Percentiles rank a stretch among this genome's conserved stretches.
These are phyloP conservation scores for Alternaria infectoria DNA, from an alignment of 2,329 filamentous ascomycete species.

Conservation along the genomic window DNA sequence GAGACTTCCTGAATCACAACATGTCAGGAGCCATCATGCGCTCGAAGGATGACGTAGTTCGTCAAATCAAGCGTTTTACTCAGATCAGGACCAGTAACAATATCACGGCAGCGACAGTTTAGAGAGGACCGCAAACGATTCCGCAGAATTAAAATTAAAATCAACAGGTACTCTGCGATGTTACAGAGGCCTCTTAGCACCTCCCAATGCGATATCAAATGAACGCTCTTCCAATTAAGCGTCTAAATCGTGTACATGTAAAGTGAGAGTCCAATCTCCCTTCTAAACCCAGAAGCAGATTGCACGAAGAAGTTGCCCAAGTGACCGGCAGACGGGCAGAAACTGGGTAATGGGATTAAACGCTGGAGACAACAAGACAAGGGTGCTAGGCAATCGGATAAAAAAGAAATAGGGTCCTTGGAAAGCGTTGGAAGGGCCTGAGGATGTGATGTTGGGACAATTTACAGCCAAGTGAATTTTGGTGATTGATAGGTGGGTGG, in stretches of 20 bases:
- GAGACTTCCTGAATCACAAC: not conserved
- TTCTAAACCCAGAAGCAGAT: conserved; percentile 6
- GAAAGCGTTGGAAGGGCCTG: conserved; percentile 1
- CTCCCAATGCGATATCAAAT: conserved; percentile 4
- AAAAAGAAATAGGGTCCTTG: conserved; percentile 13
- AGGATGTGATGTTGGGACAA: conserved; percentile 16
- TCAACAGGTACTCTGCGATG: conserved; percentile 1
- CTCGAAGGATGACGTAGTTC: not conserved
- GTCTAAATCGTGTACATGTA: conserved; percentile 9
- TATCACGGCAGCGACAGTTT: not conserved
- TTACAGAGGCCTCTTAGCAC: not conserved
- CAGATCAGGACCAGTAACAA: not conserved
- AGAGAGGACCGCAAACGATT: not conserved
- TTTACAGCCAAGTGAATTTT: conserved; percentile 27
- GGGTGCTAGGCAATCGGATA: conserved; percentile 8
- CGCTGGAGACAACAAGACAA: conserved; percentile 8
- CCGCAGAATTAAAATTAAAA: conserved; percentile 14
- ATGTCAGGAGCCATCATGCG: not conserved
- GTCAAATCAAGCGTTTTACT: not conserved
- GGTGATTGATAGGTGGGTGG: not conserved
- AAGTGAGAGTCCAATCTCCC: not conserved
- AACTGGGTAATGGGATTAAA: conserved; percentile 10
- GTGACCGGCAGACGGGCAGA: conserved; percentile 14
- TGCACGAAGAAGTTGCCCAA: conserved; percentile 15
- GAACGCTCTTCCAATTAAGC: conserved; percentile 6